These are phyloP conservation scores for Rhizomucor pusillus DNA, from an alignment of 371 early-diverging fungal species.

Conservation along the genomic window DNA sequence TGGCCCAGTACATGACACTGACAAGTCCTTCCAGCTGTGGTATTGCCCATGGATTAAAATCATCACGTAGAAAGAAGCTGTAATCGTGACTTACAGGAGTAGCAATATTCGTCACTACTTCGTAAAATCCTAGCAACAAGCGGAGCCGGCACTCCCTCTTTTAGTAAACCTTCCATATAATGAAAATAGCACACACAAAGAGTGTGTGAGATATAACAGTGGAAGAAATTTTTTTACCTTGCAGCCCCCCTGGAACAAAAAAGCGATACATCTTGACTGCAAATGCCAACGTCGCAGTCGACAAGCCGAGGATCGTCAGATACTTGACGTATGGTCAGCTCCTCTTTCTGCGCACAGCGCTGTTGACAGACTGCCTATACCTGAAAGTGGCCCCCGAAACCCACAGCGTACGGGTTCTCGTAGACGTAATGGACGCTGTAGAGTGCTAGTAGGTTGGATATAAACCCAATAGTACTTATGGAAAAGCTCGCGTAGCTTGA, in stretches of 20 bases:
- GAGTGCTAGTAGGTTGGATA: constrained; percentile 29
- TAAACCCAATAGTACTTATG: constrained; percentile 25
- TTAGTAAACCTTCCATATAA: background rate
- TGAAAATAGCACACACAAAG: constrained; percentile 10
- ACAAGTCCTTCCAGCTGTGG: constrained; percentile 41
- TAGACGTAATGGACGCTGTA: constrained; percentile 28
- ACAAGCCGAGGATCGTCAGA: constrained; percentile 25
- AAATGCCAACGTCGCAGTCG: constrained; percentile 23
- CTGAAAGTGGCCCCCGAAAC: constrained; percentile 47
- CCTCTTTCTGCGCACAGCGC: background rate
- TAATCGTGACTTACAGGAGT: constrained; percentile 27
- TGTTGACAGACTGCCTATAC: constrained; percentile 6
- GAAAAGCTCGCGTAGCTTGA: no score
- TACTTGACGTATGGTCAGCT: constrained; percentile 10
- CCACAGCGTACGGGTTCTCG: constrained; percentile 36
- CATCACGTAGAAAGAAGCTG: background rate
- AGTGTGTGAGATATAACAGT: background rate
- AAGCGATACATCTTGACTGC: constrained; percentile 11
- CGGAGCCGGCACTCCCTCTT: no score
- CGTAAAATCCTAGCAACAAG: constrained; percentile 21
- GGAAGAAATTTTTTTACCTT: constrained; percentile 9
- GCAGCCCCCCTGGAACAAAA: constrained; percentile 10
- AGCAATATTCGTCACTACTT: constrained; percentile 29
- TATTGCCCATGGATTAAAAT: background rate
- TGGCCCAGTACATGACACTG: constrained; percentile 39